Base-by-base conservation (phyloP, 768 basidiomycete genomes). In the Termitomyces heimii region DNA sequence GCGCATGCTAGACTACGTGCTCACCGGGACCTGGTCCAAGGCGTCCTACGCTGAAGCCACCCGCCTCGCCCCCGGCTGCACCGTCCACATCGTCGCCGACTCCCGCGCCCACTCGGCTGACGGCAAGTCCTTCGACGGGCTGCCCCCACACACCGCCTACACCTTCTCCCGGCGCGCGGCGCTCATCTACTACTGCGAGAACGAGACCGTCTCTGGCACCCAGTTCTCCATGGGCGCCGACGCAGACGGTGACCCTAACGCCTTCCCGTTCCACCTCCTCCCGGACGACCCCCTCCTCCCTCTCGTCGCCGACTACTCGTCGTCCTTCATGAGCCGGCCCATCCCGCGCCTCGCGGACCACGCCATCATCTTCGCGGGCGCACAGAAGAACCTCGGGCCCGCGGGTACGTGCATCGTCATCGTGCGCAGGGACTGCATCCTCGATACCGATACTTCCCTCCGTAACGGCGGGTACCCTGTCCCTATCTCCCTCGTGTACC, bases 171-270 rank as follows among this genome's bases (percentile, higher is more conserved):
- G n/a, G n/a, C 39, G 86, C 67, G 87, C 96, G 14, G 95, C 90
- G 28, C 81, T 95, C 63, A 86, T 98, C 58, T 98, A 96, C 75
- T 98, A 97, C 75, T 99, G 97, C 81, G 97, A 97, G 71, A 99
- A 99, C 78, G 97, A 99, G 77, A 99, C 97, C 14, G 89, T 98
- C 57, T 88, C 96, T 63, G 97, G 97, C 43, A 88, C 94, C 47
- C 88, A 98, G 75, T 98, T 91, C 29, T 40, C 61, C 74, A 75
- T 86, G 2, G 68, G 77, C 52, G 81, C 84, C 56, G 70, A 73
- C n/a, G 0, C 40, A 0, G 66, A 68, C 20, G n/a, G n/a, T n/a
- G 78, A 76, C 26, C 74, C 83, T 5, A 76, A 79, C 26, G 79
- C 86, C 22, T 97, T 98, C 79, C 95, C 95, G 4, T 94, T 89